Evolutionary conservation across 768 basidiomycete genomes (phyloP).

Genomic region (Auriculariales sp.): DNA sequence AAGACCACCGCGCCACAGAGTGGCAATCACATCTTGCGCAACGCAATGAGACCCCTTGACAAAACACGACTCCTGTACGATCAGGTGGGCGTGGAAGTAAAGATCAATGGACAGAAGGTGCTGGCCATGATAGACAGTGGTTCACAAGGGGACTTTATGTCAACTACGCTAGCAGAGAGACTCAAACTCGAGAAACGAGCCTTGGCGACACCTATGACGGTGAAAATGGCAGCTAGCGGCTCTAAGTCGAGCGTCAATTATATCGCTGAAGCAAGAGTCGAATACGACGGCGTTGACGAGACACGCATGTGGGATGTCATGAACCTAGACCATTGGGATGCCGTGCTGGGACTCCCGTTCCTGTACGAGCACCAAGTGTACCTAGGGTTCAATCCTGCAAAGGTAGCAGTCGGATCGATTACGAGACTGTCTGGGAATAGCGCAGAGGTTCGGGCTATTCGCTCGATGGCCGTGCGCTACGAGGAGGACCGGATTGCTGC

Average conservation of each 20-base stretch:
- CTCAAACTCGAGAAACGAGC: neutral
- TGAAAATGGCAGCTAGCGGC: neutral
- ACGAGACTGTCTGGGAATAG: neutral
- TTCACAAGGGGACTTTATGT: neutral
- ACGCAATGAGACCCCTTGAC: neutral
- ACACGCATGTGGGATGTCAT: neutral
- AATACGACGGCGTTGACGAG: neutral
- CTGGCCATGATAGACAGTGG: neutral
- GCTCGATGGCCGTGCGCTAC: neutral
- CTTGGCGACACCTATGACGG: neutral
- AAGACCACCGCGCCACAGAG: neutral
- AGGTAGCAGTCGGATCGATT: constrained; percentile 7
- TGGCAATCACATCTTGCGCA: neutral
- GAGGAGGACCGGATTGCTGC: neutral
- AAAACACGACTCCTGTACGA: neutral
- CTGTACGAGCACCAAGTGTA: constrained; percentile 7
- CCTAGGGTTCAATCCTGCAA: constrained; percentile 15
- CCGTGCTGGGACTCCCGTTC: neutral
- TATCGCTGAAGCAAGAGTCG: neutral
- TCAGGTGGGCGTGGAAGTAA: neutral
- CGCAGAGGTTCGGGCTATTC: neutral
- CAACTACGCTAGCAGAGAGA: neutral
- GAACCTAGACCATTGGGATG: neutral
- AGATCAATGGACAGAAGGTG: neutral
- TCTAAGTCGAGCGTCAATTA: neutral